Conservation (phyloP, 768 basidiomycete genomes). For the Psilocybe tampanensis region DNA sequence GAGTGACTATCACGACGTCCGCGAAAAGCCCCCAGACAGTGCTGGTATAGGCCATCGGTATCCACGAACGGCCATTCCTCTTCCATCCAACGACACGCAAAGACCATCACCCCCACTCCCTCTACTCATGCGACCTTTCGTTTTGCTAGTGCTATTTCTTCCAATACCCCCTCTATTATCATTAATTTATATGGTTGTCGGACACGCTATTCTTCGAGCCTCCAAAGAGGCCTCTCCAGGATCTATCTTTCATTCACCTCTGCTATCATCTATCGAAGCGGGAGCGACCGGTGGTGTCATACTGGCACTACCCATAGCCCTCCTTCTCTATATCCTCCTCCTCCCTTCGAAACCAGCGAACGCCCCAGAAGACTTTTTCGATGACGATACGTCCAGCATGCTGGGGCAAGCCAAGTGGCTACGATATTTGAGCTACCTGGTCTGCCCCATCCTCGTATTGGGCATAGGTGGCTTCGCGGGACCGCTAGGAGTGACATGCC, state of each 20-base stretch:
- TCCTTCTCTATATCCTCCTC: slow-evolving; percentile 33
- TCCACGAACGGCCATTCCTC: slow-evolving; percentile 3
- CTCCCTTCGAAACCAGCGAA: slow-evolving; percentile 19
- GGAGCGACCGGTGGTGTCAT: slow-evolving; percentile 36
- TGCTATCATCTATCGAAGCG: slow-evolving; percentile 32
- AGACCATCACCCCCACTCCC: slow-evolving; percentile 10
- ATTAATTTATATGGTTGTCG: slow-evolving; percentile 29
- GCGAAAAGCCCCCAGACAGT: slow-evolving; percentile 13
- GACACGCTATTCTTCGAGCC: slow-evolving; percentile 32
- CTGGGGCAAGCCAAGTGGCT: slow-evolving; percentile 4
- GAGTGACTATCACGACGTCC: slow-evolving; percentile 5
- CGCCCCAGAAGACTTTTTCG: slow-evolving; percentile 36
- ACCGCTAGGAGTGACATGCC: slow-evolving; percentile 35
- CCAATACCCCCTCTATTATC: slow-evolving; percentile 36
- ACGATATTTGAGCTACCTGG: slow-evolving; percentile 18
- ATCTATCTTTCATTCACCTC: slow-evolving; percentile 22
- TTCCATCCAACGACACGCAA: slow-evolving; percentile 3
- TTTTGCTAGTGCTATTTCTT: slow-evolving; percentile 29
- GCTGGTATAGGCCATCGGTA: slow-evolving; percentile 4
- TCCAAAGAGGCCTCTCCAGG: slow-evolving; percentile 12
- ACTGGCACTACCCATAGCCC: slow-evolving; percentile 33
- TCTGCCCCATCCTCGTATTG: slow-evolving; percentile 19
- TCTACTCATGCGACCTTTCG: slow-evolving; percentile 16
- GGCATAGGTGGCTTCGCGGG: slow-evolving; percentile 30
- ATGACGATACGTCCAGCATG: slow-evolving; percentile 28